Conservation (phyloP, 305 asterid species). For the Ilex paraguariensis region DNA sequence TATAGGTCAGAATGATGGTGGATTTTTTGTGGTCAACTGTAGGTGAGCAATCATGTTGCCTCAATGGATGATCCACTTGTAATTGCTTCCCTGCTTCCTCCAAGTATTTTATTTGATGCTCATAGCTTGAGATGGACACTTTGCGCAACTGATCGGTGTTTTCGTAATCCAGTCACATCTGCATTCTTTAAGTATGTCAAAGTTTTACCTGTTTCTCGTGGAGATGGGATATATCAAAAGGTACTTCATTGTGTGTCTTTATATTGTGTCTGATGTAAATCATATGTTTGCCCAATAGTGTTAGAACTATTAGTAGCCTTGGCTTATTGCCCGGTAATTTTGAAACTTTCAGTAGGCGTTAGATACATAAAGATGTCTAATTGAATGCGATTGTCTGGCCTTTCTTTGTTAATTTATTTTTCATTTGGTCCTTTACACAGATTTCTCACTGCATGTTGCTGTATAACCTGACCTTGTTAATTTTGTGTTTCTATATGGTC, state of each 20-base stretch:
- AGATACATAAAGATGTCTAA: too few species aligned
- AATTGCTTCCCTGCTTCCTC: slow-evolving; percentile 81
- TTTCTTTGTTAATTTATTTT: too few species aligned
- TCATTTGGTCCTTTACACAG: too few species aligned
- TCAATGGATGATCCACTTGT: slow-evolving; percentile 90
- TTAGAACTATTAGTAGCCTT: too few species aligned
- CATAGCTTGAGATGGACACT: slow-evolving; percentile 83
- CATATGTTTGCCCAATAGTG: not conserved
- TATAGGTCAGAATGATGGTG: slow-evolving; percentile 12
- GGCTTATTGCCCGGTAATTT: too few species aligned
- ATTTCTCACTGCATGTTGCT: too few species aligned
- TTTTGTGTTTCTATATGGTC: too few species aligned
- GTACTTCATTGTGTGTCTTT: slow-evolving; percentile 22
- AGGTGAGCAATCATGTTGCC: slow-evolving; percentile 98
- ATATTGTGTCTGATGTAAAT: not conserved
- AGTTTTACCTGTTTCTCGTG: slow-evolving; percentile 92
- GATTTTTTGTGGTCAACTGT: slow-evolving; percentile 13
- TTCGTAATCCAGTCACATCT: slow-evolving; percentile 70
- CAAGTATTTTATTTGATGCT: slow-evolving; percentile 68
- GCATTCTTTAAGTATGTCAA: slow-evolving; percentile 85
- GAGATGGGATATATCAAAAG: slow-evolving; percentile 92
- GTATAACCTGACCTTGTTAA: too few species aligned
- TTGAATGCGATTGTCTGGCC: too few species aligned
- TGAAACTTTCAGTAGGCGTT: too few species aligned
- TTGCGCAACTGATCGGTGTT: slow-evolving; percentile 94